Conservation (phyloP, 805 yeast species). For the Lachancea thermotolerans region DNA sequence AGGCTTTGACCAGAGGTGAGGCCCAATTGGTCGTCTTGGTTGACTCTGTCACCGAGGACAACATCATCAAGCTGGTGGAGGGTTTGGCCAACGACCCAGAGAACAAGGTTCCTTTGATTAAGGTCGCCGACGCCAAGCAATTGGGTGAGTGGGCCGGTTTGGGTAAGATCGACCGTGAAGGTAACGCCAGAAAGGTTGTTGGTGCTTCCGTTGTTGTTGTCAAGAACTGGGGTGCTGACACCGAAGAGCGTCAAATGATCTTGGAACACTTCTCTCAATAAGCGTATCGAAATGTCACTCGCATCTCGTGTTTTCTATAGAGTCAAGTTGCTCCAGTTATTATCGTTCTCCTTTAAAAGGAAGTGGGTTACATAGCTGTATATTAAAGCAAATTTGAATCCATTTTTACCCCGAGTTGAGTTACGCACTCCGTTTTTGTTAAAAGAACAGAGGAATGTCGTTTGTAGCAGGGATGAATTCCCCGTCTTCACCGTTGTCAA, state of each 20-base stretch:
- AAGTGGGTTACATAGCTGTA: conserved; percentile 1
- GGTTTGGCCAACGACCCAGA: conserved; percentile 98
- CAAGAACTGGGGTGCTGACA: conserved; percentile 99
- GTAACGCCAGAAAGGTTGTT: conserved; percentile 99
- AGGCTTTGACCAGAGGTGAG: conserved; percentile 95
- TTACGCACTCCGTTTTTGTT: neutral
- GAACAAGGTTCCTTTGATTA: conserved; percentile 93
- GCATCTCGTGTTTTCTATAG: neutral
- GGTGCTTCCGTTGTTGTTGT: conserved; percentile 99
- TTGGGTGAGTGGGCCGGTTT: conserved; percentile 99
- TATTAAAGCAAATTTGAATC: conserved; percentile 1
- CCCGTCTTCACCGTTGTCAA: conserved; percentile 1
- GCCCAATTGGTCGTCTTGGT: conserved; percentile 96
- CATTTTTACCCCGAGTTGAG: neutral
- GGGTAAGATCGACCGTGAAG: conserved; percentile 99
- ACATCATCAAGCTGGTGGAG: conserved; percentile 95
- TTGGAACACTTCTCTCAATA: conserved; percentile 93
- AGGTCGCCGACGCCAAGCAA: conserved; percentile 99
- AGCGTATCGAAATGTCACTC: conserved; percentile 11
- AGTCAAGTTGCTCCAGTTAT: neutral
- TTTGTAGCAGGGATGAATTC: conserved; percentile 7
- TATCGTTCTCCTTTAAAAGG: neutral
- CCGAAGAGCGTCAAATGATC: conserved; percentile 93
- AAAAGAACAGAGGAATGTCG: conserved; percentile 13
- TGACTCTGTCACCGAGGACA: conserved; percentile 97